Evolutionary conservation across 2,329 filamentous ascomycete species (phyloP), one percentile per base, ranked within the genome.

Genomic region (Penicillium sclerotigenum): DNA sequence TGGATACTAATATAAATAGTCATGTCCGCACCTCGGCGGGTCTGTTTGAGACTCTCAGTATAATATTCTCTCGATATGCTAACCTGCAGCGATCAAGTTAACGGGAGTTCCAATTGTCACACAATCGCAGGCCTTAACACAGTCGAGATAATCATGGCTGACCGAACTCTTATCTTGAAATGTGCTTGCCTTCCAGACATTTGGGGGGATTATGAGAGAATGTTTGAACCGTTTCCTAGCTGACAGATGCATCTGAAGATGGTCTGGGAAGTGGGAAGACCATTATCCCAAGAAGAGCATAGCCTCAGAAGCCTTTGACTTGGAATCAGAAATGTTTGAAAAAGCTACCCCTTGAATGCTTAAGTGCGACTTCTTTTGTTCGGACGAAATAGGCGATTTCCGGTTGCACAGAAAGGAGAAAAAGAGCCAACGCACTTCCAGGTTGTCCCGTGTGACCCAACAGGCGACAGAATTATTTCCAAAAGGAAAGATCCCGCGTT

Each of bases 21-120:
- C 33, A 5, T 38, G 22, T 16, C 34, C 34, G 47, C 47, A 29
- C 34, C n/a, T 77, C 2, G 42, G 26, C 1, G 31, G 28, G 26
- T 31, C 28, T 45, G 16, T 28, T 22, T 33, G n/a, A 45, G 18
- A 22, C 18, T 22, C 29, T 1, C 13, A 22, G 41, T 6, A 29
- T 29, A 1, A 16, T 31, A 22, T 45, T 33, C 18, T 22, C 16
- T 22, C 22, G 18, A 31, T 3, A 45, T 16, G 18, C 1, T 31
- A 16, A 22, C 13, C 24, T 29, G 28, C 40, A 26, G 40, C 18
- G 16, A 33, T 22, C 42, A 8, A 45, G 42, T 31, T 9, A 20
- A 33, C 13, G 4, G 13, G 3, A 10, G 5, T 6, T 16, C 5
- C 28, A 16, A 29, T 20, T 31, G 28, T 22, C 28, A 31, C 42